Evolutionary conservation across 768 basidiomycete species (phyloP).

Genomic region (Mycena filopes): DNA sequence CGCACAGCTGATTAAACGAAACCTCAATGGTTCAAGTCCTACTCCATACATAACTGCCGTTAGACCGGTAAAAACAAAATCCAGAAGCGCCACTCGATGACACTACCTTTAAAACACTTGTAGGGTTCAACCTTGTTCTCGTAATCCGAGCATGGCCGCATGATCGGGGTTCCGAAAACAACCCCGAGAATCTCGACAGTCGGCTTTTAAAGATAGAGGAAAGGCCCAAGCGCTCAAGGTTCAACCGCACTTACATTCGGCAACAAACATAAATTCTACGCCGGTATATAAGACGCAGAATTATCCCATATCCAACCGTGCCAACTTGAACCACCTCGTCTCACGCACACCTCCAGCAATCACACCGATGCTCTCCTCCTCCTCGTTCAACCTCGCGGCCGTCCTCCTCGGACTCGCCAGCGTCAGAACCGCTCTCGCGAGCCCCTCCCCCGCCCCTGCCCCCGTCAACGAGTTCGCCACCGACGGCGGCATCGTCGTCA

Average conservation of each 20-base stretch:
- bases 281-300: constrained; percentile 4
- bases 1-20: too few relatives aligned
- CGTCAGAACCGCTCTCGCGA: constrained; percentile 14
- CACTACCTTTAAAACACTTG: neutral
- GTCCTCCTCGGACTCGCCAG: constrained; percentile 9
- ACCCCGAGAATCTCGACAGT: too few relatives aligned
- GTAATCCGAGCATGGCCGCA: neutral
- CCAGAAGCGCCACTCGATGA: constrained; percentile 5
- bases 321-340: constrained; percentile 5
- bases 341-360: constrained; percentile 2
- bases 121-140: constrained; percentile 1
- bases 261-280: neutral
- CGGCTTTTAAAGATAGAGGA: too few relatives aligned
- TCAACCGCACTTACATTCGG: too few relatives aligned
- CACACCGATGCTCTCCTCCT: constrained; percentile 12
- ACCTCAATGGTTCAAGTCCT: too few relatives aligned
- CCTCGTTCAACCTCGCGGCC: constrained; percentile 14
- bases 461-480: constrained; percentile 14
- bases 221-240: too few relatives aligned
- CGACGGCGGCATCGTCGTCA: constrained; percentile 12
- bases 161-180: neutral
- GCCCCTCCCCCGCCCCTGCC: constrained; percentile 6
- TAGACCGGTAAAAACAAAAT: too few relatives aligned
- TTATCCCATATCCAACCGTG: constrained; percentile 7
- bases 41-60: too few relatives aligned